Evolutionary conservation across 129 eudicot genomes (phyloP), one percentile per base, ranked within the genome.

Genomic region (Tagetes erecta): DNA sequence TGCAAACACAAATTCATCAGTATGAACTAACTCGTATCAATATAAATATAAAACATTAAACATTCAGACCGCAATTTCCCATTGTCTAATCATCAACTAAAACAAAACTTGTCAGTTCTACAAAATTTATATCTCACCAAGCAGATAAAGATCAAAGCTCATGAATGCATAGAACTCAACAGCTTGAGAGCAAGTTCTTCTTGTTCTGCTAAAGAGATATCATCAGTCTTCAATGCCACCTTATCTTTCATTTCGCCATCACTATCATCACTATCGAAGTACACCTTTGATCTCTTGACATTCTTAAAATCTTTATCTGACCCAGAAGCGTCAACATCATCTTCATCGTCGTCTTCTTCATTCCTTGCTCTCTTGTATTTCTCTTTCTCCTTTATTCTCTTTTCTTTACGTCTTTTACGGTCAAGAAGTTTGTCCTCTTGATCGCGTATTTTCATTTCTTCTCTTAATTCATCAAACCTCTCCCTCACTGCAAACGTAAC

Each of bases 181-280:
- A 95, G 73, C 82, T 88, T 91, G n/a, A 95, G 96, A 40, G 99
- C 99, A 51, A 95, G 82, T 46, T 83, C 93, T 70, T 95, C 99
- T 83, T 95, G 99, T 77, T 95, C 92, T 0, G 84, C 90, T 64
- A 95, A 64, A 65, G 99, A 85, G 35, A 91, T 84, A 20, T 85
- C 78, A 58, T 75, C 91, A 0, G 86, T 72, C 66, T 68, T 66
- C 42, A 83, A 35, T 30, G 51, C 82, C 44, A 33, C 63, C 44
- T 83, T 73, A 65, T 60, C 82, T 69, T 72, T 65, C 81, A 73
- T 68, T 80, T 75, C 90, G 2, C 72, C 85, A 37, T 90, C 93
- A 66, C 75, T 56, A 52, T 92, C 97, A 27, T 88, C 97, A 34
- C 92, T 86, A 59, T 82, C 83, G 33, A 88, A 83, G 78, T 95